Conservation (phyloP, 371 early-diverging fungal species). For the Fennellomyces sp. region DNA sequence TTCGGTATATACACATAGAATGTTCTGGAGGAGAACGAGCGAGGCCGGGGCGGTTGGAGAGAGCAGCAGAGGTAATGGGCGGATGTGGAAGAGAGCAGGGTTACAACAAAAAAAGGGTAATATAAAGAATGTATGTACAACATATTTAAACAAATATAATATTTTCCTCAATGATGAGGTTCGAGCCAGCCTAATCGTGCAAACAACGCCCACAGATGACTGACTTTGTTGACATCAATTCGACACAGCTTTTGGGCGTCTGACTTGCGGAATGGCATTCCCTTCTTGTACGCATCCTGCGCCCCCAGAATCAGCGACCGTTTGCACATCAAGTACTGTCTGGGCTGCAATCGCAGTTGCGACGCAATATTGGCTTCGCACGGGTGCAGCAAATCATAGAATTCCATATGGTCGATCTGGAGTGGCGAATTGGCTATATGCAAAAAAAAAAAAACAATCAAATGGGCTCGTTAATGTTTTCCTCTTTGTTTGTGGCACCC, state of each 20-base stretch:
- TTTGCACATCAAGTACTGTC: conserved; percentile 65
- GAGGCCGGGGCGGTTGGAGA: too few relatives aligned
- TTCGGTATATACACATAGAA: too few relatives aligned
- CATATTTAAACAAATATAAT: background rate
- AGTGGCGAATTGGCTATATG: conserved; percentile 14
- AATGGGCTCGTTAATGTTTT: too few relatives aligned
- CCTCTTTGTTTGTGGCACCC: too few relatives aligned
- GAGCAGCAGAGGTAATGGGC: too few relatives aligned
- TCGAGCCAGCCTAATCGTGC: conserved; percentile 46
- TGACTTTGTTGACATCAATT: conserved; percentile 52
- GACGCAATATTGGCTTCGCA: conserved; percentile 68
- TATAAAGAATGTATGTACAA: background rate
- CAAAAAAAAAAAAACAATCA: conserved; percentile 14
- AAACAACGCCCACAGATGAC: conserved; percentile 42
- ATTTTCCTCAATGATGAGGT: background rate
- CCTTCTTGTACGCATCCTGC: conserved; percentile 22
- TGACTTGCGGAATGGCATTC: conserved; percentile 42
- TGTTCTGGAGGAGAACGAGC: too few relatives aligned
- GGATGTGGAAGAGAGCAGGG: too few relatives aligned
- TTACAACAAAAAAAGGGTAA: background rate
- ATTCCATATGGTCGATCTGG: conserved; percentile 47
- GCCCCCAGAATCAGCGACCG: conserved; percentile 43
- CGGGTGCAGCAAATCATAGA: conserved; percentile 55
- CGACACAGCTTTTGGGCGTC: conserved; percentile 54
- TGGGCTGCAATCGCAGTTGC: conserved; percentile 69